Evolutionary conservation across 129 eudicot genomes (phyloP).

Genomic region (Flaveria trinervia): DNA sequence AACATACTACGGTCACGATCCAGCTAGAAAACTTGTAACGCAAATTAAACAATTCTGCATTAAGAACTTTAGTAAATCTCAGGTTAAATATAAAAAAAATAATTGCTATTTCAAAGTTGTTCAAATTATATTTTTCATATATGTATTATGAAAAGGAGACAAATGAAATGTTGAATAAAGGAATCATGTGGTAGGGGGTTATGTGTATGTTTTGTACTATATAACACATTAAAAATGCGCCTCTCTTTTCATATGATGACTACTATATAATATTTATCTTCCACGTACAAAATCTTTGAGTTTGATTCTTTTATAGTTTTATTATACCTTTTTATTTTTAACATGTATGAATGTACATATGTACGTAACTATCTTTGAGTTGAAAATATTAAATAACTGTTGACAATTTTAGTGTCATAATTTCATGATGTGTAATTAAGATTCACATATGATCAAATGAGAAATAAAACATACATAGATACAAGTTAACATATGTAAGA

Average conservation of each 20-base stretch:
- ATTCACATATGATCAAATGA: too few relatives aligned
- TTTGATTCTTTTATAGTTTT: too few relatives aligned
- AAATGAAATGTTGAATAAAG: background rate
- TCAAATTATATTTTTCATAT: background rate
- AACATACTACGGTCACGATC: background rate
- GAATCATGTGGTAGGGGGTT: conserved; percentile 16
- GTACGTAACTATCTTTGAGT: too few relatives aligned
- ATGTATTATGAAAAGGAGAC: background rate
- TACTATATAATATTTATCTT: too few relatives aligned
- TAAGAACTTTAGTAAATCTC: background rate
- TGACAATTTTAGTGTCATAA: too few relatives aligned
- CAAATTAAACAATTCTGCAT: background rate
- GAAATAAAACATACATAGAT: too few relatives aligned
- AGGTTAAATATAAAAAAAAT: background rate
- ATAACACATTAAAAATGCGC: conserved; percentile 8
- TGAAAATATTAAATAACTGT: too few relatives aligned
- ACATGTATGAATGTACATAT: too few relatives aligned
- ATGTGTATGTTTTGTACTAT: background rate
- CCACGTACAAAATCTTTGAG: too few relatives aligned
- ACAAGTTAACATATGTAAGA: too few relatives aligned
- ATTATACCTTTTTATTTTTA: too few relatives aligned
- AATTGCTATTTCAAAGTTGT: background rate
- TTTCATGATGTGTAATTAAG: too few relatives aligned
- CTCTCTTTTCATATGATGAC: background rate
- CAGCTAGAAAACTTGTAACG: conserved; percentile 1